A percentile compares a stretch with the other conserved stretches of the same genome.
phyloP scores from a whole-genome alignment of 2,329 filamentous ascomycete species.

The Pestalotiopsis sp. region DNA sequence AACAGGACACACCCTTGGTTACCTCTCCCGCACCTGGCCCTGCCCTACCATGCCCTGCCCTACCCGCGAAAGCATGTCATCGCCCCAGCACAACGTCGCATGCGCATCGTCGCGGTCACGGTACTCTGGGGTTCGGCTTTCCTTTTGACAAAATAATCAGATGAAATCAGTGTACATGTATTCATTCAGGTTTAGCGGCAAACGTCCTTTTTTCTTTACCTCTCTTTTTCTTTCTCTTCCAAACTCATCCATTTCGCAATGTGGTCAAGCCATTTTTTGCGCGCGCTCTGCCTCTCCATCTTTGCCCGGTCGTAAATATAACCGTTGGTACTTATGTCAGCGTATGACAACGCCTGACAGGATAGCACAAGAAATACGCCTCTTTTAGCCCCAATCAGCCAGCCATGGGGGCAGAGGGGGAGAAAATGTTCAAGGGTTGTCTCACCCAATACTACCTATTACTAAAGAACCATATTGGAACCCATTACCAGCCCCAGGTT shows the following conservation, averaged over 20 bases:
- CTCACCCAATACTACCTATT: neutral
- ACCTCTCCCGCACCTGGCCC: neutral
- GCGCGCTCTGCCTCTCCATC: no score
- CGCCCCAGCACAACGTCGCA: neutral
- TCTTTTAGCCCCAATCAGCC: neutral
- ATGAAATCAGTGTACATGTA: neutral
- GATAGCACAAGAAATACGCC: neutral
- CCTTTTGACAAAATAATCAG: neutral
- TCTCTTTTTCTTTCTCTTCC: no score
- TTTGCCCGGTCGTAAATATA: neutral
- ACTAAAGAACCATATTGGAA: neutral
- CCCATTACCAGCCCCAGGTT: neutral
- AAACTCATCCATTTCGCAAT: no score
- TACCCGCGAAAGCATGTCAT: slow-evolving; percentile 1
- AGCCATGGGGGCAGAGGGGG: neutral
- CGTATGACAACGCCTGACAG: neutral
- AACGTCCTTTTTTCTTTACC: no score
- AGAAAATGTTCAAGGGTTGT: neutral
- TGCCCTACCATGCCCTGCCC: neutral
- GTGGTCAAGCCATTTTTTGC: no score
- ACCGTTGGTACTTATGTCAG: neutral
- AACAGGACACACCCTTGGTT: neutral
- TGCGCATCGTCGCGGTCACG: neutral
- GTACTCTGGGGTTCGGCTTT: no score
- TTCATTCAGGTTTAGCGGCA: neutral